Percentiles rank a stretch among this genome's conserved stretches.
These are phyloP conservation scores for Naumovozyma baii DNA, from an alignment of 805 yeast species.

Conservation along the genomic window DNA sequence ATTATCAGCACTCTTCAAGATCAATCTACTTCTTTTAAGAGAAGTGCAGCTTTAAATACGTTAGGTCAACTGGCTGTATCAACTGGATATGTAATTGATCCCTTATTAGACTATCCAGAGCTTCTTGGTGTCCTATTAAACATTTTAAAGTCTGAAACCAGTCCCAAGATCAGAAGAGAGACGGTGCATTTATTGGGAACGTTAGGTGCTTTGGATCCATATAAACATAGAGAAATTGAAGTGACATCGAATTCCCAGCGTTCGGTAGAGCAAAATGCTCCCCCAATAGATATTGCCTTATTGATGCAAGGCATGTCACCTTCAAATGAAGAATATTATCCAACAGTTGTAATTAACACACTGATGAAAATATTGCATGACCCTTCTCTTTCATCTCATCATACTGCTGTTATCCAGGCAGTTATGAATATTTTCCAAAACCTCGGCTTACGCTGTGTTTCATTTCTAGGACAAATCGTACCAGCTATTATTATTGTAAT, in stretches of 20 bases:
- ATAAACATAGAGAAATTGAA: conserved; percentile 86
- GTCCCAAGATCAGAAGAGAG: conserved; percentile 69
- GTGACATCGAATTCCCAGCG: conserved; percentile 43
- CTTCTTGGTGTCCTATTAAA: conserved; percentile 71
- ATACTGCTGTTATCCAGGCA: conserved; percentile 88
- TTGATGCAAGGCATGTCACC: conserved; percentile 93
- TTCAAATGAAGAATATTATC: conserved; percentile 83
- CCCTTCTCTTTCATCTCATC: conserved; percentile 74
- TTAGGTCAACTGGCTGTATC: conserved; percentile 83
- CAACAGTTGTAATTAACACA: conserved; percentile 86
- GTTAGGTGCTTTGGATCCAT: conserved; percentile 94
- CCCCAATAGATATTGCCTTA: conserved; percentile 81
- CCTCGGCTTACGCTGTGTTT: conserved; percentile 77
- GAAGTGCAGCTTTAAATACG: conserved; percentile 83
- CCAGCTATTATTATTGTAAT: conserved; percentile 83
- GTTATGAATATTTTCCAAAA: conserved; percentile 85
- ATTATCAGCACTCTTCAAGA: conserved; percentile 83
- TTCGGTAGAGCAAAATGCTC: conserved; percentile 68
- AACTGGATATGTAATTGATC: conserved; percentile 92
- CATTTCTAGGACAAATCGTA: conserved; percentile 78
- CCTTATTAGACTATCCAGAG: conserved; percentile 84
- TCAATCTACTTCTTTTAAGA: conserved; percentile 76
- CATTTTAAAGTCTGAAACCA: conserved; percentile 71
- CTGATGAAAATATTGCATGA: conserved; percentile 78
- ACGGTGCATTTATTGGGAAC: conserved; percentile 86